Conservation (phyloP, 805 yeast genomes). For the Isabelozyma heimii region DNA sequence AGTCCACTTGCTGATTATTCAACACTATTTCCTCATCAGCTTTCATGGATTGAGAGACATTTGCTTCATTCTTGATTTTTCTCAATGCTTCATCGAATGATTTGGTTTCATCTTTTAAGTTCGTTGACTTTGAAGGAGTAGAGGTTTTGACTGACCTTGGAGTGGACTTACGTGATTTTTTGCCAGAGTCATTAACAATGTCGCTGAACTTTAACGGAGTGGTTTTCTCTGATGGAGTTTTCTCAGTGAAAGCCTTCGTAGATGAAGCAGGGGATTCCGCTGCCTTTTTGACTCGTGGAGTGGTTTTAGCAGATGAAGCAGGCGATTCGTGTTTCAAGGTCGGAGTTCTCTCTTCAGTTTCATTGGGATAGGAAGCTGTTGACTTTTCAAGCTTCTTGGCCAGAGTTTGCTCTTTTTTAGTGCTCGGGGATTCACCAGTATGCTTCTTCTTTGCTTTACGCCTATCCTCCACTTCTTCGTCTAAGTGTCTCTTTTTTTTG, state of each 20-base stretch:
- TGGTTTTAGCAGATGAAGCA: neutral
- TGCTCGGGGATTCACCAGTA: neutral
- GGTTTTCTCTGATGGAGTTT: neutral
- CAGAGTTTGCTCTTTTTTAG: neutral
- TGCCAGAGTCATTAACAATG: neutral
- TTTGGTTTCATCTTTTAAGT: slow-evolving; percentile 1
- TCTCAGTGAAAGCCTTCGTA: no score
- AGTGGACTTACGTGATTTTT: slow-evolving; percentile 2
- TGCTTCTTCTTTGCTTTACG: neutral
- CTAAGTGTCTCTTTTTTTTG: slow-evolving; percentile 2
- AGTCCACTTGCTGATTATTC: neutral
- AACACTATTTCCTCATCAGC: neutral
- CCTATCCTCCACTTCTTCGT: slow-evolving; percentile 1
- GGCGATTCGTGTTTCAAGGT: no score
- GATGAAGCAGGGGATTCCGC: neutral
- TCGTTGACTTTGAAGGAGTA: slow-evolving; percentile 2
- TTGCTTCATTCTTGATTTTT: slow-evolving; percentile 10
- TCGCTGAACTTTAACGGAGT: neutral
- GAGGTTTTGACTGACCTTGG: slow-evolving; percentile 1
- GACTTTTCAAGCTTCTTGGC: no score
- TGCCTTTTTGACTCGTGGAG: neutral
- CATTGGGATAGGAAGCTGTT: no score
- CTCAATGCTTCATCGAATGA: slow-evolving; percentile 19
- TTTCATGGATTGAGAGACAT: slow-evolving; percentile 1
- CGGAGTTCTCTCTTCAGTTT: no score